These are phyloP conservation scores for Venturia asperata DNA, from an alignment of 2,329 filamentous ascomycete species.

Conservation along the genomic window DNA sequence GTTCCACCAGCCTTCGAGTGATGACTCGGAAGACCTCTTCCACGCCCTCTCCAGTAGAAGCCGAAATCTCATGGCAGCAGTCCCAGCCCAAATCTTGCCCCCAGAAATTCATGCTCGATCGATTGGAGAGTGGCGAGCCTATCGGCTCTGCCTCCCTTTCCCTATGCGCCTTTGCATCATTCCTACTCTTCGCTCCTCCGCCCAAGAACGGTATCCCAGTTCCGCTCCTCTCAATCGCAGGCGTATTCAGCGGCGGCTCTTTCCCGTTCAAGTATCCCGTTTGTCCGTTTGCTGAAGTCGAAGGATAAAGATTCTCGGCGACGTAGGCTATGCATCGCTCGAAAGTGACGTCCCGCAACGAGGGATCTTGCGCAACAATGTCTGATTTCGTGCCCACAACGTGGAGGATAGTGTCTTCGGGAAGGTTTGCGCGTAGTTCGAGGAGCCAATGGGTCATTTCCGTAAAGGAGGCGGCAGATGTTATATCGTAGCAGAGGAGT, in stretches of 20 bases:
- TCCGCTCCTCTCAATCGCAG: neutral
- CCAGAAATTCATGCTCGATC: conserved; percentile 67
- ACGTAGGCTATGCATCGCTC: conserved; percentile 95
- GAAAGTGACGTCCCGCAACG: conserved; percentile 76
- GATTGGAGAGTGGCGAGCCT: conserved; percentile 18
- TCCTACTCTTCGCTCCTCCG: neutral
- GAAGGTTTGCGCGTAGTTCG: conserved; percentile 72
- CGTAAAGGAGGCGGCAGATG: conserved; percentile 72
- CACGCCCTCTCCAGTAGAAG: conserved; percentile 88
- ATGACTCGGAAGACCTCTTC: conserved; percentile 93
- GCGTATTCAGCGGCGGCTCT: conserved; percentile 16
- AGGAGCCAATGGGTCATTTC: conserved; percentile 90
- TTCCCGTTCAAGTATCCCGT: conserved; percentile 35
- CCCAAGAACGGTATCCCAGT: neutral
- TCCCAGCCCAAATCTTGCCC: conserved; percentile 92
- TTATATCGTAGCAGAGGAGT: conserved; percentile 92
- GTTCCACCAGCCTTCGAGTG: conserved; percentile 75
- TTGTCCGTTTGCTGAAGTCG: conserved; percentile 50
- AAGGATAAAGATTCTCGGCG: conserved; percentile 78
- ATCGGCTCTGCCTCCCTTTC: conserved; percentile 15
- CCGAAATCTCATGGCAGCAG: conserved; percentile 92
- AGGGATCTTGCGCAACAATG: conserved; percentile 77
- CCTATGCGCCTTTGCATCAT: neutral
- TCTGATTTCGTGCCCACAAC: conserved; percentile 95
- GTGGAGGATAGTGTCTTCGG: conserved; percentile 74